Conservation (phyloP, 495 filamentous ascomycete species). For the Margaritispora aquatica region DNA sequence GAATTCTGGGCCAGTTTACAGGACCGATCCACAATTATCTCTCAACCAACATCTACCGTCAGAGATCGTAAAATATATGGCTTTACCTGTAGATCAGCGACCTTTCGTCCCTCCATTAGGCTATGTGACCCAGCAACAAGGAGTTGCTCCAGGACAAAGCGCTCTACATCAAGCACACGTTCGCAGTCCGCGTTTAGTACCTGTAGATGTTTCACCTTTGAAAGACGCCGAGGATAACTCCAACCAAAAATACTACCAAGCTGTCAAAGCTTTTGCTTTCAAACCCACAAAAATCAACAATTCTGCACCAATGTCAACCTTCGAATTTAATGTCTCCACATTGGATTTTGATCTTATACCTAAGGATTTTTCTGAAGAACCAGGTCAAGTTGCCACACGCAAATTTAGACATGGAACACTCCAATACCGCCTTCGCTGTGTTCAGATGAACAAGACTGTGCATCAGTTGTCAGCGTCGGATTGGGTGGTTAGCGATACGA, state of each 20-base stretch:
- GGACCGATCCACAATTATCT: neutral
- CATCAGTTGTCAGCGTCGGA: constrained; percentile 19
- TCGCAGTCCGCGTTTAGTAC: constrained; percentile 18
- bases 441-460: constrained; percentile 25
- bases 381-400: constrained; percentile 2
- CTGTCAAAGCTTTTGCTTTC: constrained; percentile 17
- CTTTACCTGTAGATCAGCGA: constrained; percentile 5
- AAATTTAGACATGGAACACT: constrained; percentile 16
- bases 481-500: constrained; percentile 57
- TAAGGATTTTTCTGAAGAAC: constrained; percentile 1
- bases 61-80: neutral
- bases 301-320: constrained; percentile 5
- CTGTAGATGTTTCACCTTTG: neutral
- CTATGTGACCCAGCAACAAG: constrained; percentile 1
- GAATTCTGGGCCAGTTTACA: neutral
- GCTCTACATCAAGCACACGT: constrained; percentile 25
- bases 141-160: constrained; percentile 11
- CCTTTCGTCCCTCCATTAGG: constrained; percentile 17
- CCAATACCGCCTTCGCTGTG: constrained; percentile 29
- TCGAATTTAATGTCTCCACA: constrained; percentile 16
- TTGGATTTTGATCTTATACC: constrained; percentile 9
- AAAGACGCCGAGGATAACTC: constrained; percentile 4
- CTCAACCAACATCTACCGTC: neutral
- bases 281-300: constrained; percentile 9
- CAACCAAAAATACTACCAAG: constrained; percentile 18